Evolutionary conservation across 1,284 basidiomycete genomes (phyloP).

Genomic region (Cutaneotrichosporon spelunceum): DNA sequence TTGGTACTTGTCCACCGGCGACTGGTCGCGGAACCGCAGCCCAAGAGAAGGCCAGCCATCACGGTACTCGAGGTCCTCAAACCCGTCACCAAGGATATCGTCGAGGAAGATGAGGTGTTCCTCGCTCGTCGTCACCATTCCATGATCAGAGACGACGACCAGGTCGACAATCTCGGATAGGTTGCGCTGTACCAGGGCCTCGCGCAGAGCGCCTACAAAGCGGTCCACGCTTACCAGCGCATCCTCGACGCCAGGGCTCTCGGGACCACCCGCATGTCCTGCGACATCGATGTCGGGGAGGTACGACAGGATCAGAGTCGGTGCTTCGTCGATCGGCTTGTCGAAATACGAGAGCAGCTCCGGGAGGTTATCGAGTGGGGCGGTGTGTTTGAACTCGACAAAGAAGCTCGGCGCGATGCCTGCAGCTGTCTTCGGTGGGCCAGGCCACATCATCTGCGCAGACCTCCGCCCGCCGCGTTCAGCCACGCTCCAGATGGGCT

Average conservation of each 20-base stretch:
- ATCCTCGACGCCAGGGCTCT: conserved; percentile 44
- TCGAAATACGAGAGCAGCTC: conserved; percentile 76
- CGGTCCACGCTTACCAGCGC: conserved; percentile 53
- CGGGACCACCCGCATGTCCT: conserved; percentile 73
- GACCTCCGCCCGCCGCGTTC: conserved; percentile 68
- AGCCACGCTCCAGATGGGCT: conserved; percentile 88
- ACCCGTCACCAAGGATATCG: conserved; percentile 72
- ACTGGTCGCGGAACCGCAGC: conserved; percentile 12
- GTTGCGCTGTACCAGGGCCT: conserved; percentile 65
- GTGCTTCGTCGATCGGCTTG: conserved; percentile 63
- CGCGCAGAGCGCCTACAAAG: conserved; percentile 68
- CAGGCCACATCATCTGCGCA: conserved; percentile 89
- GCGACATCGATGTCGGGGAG: conserved; percentile 53
- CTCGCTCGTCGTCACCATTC: conserved; percentile 81
- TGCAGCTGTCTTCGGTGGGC: conserved; percentile 65
- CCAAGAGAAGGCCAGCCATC: conserved; percentile 57
- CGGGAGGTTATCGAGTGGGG: conserved; percentile 65
- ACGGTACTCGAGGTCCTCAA: conserved; percentile 62
- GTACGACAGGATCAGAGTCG: conserved; percentile 71
- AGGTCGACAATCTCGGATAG: conserved; percentile 78
- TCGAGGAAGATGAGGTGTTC: conserved; percentile 75
- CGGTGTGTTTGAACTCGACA: conserved; percentile 61
- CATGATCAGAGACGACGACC: conserved; percentile 87
- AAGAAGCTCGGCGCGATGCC: conserved; percentile 70
- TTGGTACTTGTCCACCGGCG: conserved; percentile 34